Evolutionary conservation across 352 stramenopile species (phyloP).

Genomic region (Globisporangium cylindrosporum): DNA sequence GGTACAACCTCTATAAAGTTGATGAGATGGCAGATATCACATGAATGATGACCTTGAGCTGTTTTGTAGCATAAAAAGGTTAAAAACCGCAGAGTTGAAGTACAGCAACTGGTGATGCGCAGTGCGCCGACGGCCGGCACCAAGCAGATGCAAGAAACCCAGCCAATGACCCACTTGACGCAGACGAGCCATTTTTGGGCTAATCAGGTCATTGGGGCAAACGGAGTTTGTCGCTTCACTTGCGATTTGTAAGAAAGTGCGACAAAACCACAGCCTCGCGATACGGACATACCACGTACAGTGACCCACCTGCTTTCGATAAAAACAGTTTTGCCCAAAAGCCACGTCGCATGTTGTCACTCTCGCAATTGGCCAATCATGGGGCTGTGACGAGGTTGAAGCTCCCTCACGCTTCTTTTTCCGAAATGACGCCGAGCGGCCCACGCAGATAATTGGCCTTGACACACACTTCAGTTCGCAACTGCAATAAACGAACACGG

Average conservation of each 20-base stretch:
- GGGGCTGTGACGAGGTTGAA: slow-evolving; percentile 3
- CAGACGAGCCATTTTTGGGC: no score
- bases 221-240: not conserved
- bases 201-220: not conserved
- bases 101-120: slow-evolving; percentile 12
- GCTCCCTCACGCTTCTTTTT: not conserved
- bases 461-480: not conserved
- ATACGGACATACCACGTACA: no score
- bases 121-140: not conserved
- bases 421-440: slow-evolving; percentile 9
- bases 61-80: not conserved
- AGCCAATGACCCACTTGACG: not conserved
- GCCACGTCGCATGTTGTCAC: slow-evolving; percentile 13
- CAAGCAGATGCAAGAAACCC: not conserved
- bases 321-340: not conserved
- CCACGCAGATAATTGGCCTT: slow-evolving; percentile 6
- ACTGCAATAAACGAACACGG: not conserved
- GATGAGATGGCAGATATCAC: no score
- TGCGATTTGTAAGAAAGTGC: no score
- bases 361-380: not conserved
- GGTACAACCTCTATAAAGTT: not conserved
- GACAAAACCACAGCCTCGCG: no score
- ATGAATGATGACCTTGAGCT: no score
- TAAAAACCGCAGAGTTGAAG: not conserved
- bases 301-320: no score